Base-by-base conservation (phyloP, 805 yeast species). In the Candida railenensis region DNA sequence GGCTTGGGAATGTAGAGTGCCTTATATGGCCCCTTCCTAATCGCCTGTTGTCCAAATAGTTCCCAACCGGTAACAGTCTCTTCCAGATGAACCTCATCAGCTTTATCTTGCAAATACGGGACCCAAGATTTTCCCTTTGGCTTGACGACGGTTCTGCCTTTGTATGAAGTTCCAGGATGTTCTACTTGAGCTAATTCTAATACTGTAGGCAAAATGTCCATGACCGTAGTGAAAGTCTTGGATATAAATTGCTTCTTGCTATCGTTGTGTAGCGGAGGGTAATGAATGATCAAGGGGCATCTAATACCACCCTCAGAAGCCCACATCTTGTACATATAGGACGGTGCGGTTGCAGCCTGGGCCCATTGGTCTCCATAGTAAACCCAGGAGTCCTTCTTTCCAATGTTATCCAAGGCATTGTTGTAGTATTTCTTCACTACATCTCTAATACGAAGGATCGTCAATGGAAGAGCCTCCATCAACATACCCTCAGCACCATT, bases 401-500 rank as follows among this genome's bases (percentile, higher is more conserved):
- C 84, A 50, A 80, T 67, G 56, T 78, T 79, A 1, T 73, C 77
- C 22, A 57, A 59, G 1, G 62, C 45, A 54, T 78, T 79, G 54
- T 78, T 57, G 57, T 66, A 78, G 48, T 69, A 53, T n/a, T 58
- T 54, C 25, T 55, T 53, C 34, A 76, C 56, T 14, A 53, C 46
- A 5, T 54, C 59, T 16, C 50, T 38, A 42, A 59, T 60, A 34
- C 66, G 61, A 22, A 53, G 59, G 20, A 55, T 49, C 9, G 33
- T 40, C 39, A 77, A 57, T 2, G 86, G 83, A 53, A 77, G 61
- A 2, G 82, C 84, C 51, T 80, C 83, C 61, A 78, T 65, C 42
- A 78, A 61, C 71, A 78, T 74, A 14, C 85, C 83, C 56, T 81
- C 85, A 3, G 85, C 85, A 20, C 85, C 86, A 57, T 81, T 81